A percentile compares a stretch with the other conserved stretches of the same genome.
Conservation (phyloP, 78 protist species). For the Bodo saltans region DNA sequence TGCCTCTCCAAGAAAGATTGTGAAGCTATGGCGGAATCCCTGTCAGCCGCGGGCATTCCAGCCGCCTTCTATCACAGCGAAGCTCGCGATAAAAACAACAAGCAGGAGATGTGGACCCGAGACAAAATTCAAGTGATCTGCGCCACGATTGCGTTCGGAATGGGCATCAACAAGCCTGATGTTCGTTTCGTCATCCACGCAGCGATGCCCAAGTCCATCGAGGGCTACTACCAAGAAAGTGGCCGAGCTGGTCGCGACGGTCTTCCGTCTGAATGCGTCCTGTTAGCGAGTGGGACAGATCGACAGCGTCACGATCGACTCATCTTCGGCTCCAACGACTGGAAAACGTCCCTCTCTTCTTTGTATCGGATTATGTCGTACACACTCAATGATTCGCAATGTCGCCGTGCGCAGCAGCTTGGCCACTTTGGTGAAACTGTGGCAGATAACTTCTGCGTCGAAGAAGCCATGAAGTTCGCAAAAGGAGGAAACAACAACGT, state of each 20-base stretch:
- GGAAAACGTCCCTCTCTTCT: background rate
- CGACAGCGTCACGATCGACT: background rate
- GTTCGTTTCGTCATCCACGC: slow-evolving; percentile 94
- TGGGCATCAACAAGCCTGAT: slow-evolving; percentile 96
- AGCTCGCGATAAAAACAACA: slow-evolving; percentile 31
- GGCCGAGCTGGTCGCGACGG: slow-evolving; percentile 96
- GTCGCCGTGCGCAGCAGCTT: slow-evolving; percentile 12
- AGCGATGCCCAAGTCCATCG: slow-evolving; percentile 93
- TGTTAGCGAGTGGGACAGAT: slow-evolving; percentile 46
- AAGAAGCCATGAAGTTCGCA: too few species aligned
- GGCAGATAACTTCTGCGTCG: background rate
- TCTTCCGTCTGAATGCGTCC: slow-evolving; percentile 48
- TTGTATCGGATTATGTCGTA: background rate
- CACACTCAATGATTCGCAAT: background rate
- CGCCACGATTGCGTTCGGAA: slow-evolving; percentile 98
- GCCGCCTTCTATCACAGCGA: slow-evolving; percentile 70
- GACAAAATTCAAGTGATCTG: slow-evolving; percentile 67
- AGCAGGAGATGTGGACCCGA: slow-evolving; percentile 69
- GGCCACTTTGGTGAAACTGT: slow-evolving; percentile 27
- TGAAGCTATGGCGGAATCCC: slow-evolving; percentile 56
- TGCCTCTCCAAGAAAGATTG: slow-evolving; percentile 74
- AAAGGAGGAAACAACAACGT: too few species aligned
- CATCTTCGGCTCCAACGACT: background rate
- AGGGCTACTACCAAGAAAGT: slow-evolving; percentile 90
- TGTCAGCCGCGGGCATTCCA: slow-evolving; percentile 23